A percentile compares a stretch with the other conserved stretches of the same genome.
phyloP scores from a whole-genome alignment of 192 early-diverging fungal genomes.

The Coemansia sp. region DNA sequence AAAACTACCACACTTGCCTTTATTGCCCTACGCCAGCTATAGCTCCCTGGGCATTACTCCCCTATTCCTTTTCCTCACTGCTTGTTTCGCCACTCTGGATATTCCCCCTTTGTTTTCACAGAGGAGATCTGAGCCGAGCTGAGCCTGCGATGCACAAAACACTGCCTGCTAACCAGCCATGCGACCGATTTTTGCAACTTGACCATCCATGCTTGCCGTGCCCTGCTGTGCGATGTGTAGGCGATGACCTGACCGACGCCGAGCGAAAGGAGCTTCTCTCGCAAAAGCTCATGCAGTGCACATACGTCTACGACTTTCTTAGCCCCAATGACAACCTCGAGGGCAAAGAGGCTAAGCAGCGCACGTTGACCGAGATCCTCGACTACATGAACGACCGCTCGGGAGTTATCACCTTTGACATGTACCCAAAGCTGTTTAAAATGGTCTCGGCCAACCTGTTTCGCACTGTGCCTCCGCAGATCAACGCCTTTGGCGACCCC shows the following conservation, averaged over 20 bases:
- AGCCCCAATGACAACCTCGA: conserved; percentile 83
- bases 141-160: conserved; percentile 15
- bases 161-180: conserved; percentile 11
- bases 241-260: conserved; percentile 70
- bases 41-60: neutral
- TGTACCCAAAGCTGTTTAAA: conserved; percentile 89
- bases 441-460: conserved; percentile 98
- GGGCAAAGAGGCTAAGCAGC: conserved; percentile 95
- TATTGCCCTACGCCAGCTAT: neutral
- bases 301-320: conserved; percentile 93
- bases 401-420: conserved; percentile 81
- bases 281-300: conserved; percentile 90
- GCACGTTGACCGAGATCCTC: conserved; percentile 85
- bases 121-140: neutral
- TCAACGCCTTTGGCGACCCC: conserved; percentile 91
- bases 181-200: conserved; percentile 13
- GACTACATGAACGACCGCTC: conserved; percentile 90
- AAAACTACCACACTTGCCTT: conserved; percentile 4
- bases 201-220: conserved; percentile 8
- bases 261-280: conserved; percentile 87
- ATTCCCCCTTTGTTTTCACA: neutral
- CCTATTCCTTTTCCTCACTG: neutral
- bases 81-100: conserved; percentile 4
- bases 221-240: conserved; percentile 15
- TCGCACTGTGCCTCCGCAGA: conserved; percentile 93